These are phyloP conservation scores for Calonectria ilicicola DNA, from an alignment of 2,329 filamentous ascomycete species.

Conservation along the genomic window DNA sequence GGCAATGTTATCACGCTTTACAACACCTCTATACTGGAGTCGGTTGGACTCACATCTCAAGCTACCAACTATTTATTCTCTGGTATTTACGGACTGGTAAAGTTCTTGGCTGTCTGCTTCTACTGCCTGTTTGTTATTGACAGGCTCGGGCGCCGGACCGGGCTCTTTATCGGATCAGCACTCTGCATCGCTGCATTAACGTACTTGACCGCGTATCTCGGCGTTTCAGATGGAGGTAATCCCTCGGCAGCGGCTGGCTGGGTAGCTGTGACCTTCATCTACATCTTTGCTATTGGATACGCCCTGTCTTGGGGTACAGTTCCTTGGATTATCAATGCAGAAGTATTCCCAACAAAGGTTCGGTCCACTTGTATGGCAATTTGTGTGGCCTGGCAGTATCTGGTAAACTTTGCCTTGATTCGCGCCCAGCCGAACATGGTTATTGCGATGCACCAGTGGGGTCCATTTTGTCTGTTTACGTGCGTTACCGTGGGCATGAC, in stretches of 20 bases:
- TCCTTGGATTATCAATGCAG: constrained; percentile 22
- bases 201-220: constrained; percentile 18
- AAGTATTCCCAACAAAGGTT: constrained; percentile 21
- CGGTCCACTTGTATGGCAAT: constrained; percentile 22
- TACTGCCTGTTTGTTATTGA: constrained; percentile 20
- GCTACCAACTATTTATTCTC: constrained; percentile 16
- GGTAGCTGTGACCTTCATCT: constrained; percentile 18
- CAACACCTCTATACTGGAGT: constrained; percentile 16
- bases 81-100: constrained; percentile 20
- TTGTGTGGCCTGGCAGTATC: constrained; percentile 20
- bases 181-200: constrained; percentile 10
- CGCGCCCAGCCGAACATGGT: constrained; percentile 22
- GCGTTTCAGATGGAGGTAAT: constrained; percentile 6
- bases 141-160: constrained; percentile 11
- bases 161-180: constrained; percentile 12
- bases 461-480: constrained; percentile 16
- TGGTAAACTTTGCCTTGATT: constrained; percentile 21
- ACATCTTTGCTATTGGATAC: constrained; percentile 23
- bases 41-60: constrained; percentile 11
- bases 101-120: constrained; percentile 13
- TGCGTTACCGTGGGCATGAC: constrained; percentile 2
- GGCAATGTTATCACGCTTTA: constrained; percentile 22
- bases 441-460: constrained; percentile 19
- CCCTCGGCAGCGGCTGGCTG: constrained; percentile 13
- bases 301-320: constrained; percentile 19